Percentiles rank a stretch among this genome's conserved stretches.
Conservation (phyloP, 2,329 filamentous ascomycete species). For the Truncatella angustata region DNA sequence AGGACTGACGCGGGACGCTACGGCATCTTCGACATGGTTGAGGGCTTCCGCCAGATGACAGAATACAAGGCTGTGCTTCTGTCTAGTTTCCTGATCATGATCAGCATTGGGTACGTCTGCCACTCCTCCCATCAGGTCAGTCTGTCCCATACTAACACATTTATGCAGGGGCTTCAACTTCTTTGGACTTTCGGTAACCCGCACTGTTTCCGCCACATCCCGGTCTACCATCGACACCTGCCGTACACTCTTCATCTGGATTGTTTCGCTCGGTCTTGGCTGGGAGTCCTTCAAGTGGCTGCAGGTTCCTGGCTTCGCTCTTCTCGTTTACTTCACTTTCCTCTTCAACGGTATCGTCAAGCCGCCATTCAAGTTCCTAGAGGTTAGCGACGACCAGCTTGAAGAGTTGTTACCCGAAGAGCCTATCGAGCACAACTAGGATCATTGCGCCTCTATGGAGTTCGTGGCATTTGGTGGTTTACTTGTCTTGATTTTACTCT, state of each 20-base stretch:
- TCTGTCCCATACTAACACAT: neutral
- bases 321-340: conserved; percentile 95
- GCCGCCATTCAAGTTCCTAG: conserved; percentile 72
- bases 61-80: conserved; percentile 68
- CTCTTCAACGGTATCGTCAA: conserved; percentile 92
- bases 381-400: conserved; percentile 46
- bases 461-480: no score
- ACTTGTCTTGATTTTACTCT: no score
- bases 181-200: conserved; percentile 92
- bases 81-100: conserved; percentile 88
- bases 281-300: conserved; percentile 99
- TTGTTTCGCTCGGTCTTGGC: conserved; percentile 85
- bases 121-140: conserved; percentile 7
- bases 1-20: conserved; percentile 68
- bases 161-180: conserved; percentile 86
- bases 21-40: conserved; percentile 87
- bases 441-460: no score
- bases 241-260: conserved; percentile 96
- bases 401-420: conserved; percentile 75
- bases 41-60: conserved; percentile 80
- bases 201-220: conserved; percentile 85
- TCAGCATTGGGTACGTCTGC: conserved; percentile 84
- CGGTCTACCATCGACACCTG: conserved; percentile 97
- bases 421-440: conserved; percentile 68
- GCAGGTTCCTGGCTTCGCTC: conserved; percentile 81